Conservation (phyloP, 192 early-diverging fungal species). For the Entrophospora sp. region DNA sequence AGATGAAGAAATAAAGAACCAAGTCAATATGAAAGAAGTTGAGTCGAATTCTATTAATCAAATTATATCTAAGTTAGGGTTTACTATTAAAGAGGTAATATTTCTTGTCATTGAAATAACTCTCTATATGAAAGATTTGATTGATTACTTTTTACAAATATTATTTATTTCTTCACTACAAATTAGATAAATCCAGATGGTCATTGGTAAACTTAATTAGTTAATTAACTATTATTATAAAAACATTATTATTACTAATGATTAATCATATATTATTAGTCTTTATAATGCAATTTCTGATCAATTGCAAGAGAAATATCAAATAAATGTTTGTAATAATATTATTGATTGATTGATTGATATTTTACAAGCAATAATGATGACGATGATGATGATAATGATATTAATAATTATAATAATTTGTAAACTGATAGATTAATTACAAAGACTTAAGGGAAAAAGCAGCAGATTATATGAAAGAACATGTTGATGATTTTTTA, state of each 20-base stretch:
- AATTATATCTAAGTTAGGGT: conserved; percentile 43
- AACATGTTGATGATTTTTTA: conserved; percentile 77
- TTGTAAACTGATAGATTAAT: conserved; percentile 16
- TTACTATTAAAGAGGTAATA: conserved; percentile 53
- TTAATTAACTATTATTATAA: no score
- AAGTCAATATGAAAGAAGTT: conserved; percentile 64
- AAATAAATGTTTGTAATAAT: conserved; percentile 26
- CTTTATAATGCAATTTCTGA: conserved; percentile 85
- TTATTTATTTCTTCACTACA: neutral
- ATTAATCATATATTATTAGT: conserved; percentile 26
- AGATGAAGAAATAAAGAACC: conserved; percentile 60
- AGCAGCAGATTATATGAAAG: conserved; percentile 74
- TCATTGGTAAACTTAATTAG: conserved; percentile 59
- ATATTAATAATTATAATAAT: neutral
- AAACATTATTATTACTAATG: no score
- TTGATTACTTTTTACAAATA: no score
- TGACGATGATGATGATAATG: neutral
- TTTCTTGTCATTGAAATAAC: neutral
- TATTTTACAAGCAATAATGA: neutral
- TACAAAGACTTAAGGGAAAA: conserved; percentile 61
- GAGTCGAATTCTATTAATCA: conserved; percentile 63
- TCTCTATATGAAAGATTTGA: no score
- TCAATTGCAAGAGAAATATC: conserved; percentile 56
- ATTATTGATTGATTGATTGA: neutral
- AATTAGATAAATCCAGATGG: conserved; percentile 74